These are phyloP conservation scores for Colletotrichum tabaci DNA, from an alignment of 2,329 filamentous ascomycete species.

Conservation along the genomic window DNA sequence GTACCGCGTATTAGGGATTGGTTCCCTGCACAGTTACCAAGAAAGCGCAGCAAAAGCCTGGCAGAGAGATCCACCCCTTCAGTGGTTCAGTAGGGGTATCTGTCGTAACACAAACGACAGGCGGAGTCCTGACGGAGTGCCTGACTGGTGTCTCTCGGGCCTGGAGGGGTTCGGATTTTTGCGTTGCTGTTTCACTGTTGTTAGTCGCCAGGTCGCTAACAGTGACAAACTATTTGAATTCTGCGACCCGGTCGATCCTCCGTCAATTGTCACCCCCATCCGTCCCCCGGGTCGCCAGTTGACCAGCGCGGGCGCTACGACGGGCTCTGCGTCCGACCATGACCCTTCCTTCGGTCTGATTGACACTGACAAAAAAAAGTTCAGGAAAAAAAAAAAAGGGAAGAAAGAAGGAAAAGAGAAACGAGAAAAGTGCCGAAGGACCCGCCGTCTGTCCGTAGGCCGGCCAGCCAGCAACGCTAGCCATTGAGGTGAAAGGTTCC, in stretches of 20 bases:
- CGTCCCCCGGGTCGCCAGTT: conserved; percentile 14
- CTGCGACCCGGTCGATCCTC: conserved; percentile 33
- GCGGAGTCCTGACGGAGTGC: background rate
- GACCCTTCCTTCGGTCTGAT: background rate
- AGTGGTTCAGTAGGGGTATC: background rate
- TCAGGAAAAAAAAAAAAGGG: background rate
- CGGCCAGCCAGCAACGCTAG: background rate
- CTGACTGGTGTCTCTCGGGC: background rate
- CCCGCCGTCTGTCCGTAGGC: conserved; percentile 12
- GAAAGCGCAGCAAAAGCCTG: conserved; percentile 14
- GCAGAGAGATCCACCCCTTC: conserved; percentile 10
- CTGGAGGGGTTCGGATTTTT: background rate
- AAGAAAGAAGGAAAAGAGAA: no score
- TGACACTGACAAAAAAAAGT: background rate
- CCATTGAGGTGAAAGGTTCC: background rate
- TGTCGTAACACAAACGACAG: background rate
- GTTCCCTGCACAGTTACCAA: background rate
- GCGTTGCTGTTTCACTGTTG: conserved; percentile 40
- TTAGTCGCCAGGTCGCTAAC: conserved; percentile 33
- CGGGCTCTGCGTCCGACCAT: conserved; percentile 9
- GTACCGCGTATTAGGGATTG: background rate
- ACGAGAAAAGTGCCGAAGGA: conserved; percentile 13
- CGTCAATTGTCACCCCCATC: background rate
- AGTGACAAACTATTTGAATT: conserved; percentile 26
- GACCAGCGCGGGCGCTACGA: conserved; percentile 9